phyloP scores from a whole-genome alignment of 441 rosid species.

The Croton laevigatus region DNA sequence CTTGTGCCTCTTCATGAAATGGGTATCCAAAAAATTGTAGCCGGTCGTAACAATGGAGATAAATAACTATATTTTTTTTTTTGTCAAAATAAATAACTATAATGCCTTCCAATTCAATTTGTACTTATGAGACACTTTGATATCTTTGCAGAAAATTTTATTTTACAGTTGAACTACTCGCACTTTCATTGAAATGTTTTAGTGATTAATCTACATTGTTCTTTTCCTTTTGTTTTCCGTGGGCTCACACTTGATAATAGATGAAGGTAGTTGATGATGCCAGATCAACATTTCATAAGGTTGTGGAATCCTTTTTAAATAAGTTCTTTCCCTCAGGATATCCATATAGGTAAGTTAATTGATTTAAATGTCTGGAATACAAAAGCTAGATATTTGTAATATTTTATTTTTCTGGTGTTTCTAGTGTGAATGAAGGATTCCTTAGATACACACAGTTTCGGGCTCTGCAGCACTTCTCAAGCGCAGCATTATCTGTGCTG shows the following conservation, averaged over 20 bases:
- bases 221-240: neutral
- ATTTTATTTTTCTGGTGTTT: constrained; percentile 3
- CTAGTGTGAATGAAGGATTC: constrained; percentile 91
- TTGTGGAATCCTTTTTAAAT: constrained; percentile 71
- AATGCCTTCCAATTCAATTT: neutral
- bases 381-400: neutral
- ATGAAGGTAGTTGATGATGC: constrained; percentile 71
- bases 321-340: constrained; percentile 93
- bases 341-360: constrained; percentile 67
- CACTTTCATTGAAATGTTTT: neutral
- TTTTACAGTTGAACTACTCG: neutral
- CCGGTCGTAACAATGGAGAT: neutral
- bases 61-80: neutral
- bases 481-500: constrained; percentile 82
- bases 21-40: neutral
- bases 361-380: constrained; percentile 1
- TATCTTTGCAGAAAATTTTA: neutral
- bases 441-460: constrained; percentile 88
- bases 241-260: constrained; percentile 30
- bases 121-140: neutral
- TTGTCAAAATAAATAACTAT: neutral
- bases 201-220: neutral
- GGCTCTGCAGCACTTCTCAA: constrained; percentile 81
- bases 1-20: neutral
- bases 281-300: constrained; percentile 53